These are phyloP conservation scores for Vitis labrusca DNA, from an alignment of 164 flowering plant species.

Conservation along the genomic window DNA sequence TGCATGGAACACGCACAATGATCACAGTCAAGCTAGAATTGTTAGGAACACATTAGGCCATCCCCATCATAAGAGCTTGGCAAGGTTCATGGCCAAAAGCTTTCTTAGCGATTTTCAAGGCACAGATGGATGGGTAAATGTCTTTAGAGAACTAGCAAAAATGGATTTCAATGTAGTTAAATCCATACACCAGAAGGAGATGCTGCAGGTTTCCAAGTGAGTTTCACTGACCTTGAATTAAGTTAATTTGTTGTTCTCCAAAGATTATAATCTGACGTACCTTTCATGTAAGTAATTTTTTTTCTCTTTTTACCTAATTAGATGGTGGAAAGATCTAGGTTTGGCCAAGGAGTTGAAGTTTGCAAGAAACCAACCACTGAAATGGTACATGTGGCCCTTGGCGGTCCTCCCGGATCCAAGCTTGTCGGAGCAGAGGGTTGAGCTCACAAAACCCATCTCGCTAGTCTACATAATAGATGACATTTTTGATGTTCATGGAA, in stretches of 20 bases:
- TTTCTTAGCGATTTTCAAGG: constrained; percentile 12
- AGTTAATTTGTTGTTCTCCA: too few relatives aligned
- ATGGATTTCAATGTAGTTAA: constrained; percentile 35
- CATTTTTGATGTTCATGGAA: constrained; percentile 58
- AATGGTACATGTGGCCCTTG: constrained; percentile 56
- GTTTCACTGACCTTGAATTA: not conserved
- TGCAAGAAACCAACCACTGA: constrained; percentile 52
- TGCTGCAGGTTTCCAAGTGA: constrained; percentile 41
- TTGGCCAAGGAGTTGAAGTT: constrained; percentile 38
- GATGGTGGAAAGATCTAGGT: constrained; percentile 66
- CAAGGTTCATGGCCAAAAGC: constrained; percentile 33
- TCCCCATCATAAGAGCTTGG: constrained; percentile 46
- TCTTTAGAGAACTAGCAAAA: constrained; percentile 33
- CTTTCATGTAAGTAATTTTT: too few relatives aligned
- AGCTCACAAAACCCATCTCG: constrained; percentile 48
- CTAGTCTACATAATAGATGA: constrained; percentile 62
- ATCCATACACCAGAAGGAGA: constrained; percentile 38
- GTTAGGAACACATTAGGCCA: constrained; percentile 18
- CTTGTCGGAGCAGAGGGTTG: constrained; percentile 38
- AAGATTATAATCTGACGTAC: too few relatives aligned
- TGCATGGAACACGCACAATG: too few relatives aligned
- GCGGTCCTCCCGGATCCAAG: constrained; percentile 35
- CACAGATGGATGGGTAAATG: constrained; percentile 3
- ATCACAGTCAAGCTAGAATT: too few relatives aligned
- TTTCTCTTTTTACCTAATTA: not conserved